Evolutionary conservation across 2,329 filamentous ascomycete species (phyloP), one percentile per base, ranked within the genome.

Genomic region (Colletotrichum tropicale): DNA sequence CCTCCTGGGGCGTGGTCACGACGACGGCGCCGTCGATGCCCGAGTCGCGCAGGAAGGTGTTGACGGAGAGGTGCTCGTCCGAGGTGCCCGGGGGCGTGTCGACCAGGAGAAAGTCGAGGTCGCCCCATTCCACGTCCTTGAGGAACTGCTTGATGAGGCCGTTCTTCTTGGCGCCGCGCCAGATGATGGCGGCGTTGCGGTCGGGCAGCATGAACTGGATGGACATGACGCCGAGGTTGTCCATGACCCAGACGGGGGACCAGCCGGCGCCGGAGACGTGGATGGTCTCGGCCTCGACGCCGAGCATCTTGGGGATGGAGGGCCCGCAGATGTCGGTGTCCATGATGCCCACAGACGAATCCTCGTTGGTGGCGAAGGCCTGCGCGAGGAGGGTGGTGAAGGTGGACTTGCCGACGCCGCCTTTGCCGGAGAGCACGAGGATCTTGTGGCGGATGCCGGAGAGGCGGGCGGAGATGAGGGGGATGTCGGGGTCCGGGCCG

Each of bases 251-350:
- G 16, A 98, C 96, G 0, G 97, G 97, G 82, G 94, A 95, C 97
- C 96, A 98, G 3, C 97, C 97, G 1, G 93, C 92, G 69, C 92
- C 94, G 82, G 93, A 97, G 69, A 98, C 92, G 83, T 99, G 97
- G 68, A 99, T 97, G 2, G 94, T 98, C 86, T 99, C 96, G 30
- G 92, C 88, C 85, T 98, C 96, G 1, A 98, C 96, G 38, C 97
- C 97, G 93, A 99, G 96, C 96, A 99, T 98, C 87, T 98, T 98
- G 24, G 97, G 97, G 81, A 99, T 98, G 78, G 93, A 95, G 1
- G 97, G 97, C 0, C 97, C 97, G 86, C 96, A 98, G 77, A 99
- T 98, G 84, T 99, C 97, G 8, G 97, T 98, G 85, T 99, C 97
- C 95, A 98, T 98, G 80, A 99, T 93, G 24, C 96, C 97, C 32